Evolutionary conservation across 116 monocot genomes (phyloP).

Genomic region (Trichopus zeylanicus): DNA sequence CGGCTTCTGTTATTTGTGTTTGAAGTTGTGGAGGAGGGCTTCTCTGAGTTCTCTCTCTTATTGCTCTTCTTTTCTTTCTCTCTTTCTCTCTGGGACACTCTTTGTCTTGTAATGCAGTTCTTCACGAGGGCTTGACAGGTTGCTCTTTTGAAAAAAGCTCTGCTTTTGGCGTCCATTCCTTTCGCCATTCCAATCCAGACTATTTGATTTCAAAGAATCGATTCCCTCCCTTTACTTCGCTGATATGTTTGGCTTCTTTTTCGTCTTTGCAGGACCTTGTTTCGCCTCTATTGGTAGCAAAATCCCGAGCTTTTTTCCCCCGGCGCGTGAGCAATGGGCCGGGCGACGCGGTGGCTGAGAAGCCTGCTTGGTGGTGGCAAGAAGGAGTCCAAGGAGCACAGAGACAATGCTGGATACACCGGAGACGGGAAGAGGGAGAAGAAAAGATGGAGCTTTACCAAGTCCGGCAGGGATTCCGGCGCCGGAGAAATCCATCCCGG

Average conservation of each 20-base stretch:
- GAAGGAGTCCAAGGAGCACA: conserved; percentile 19
- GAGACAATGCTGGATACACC: neutral
- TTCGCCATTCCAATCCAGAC: conserved; percentile 4
- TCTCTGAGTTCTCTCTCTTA: neutral
- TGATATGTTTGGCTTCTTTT: neutral
- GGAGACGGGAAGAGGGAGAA: conserved; percentile 28
- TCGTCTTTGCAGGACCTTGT: neutral
- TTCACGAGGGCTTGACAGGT: conserved; percentile 45
- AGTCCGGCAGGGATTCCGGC: conserved; percentile 19
- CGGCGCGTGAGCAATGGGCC: conserved; percentile 40
- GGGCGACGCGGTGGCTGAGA: conserved; percentile 48
- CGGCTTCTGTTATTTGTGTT: neutral
- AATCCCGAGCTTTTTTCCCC: too few species aligned
- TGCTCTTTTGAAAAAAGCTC: conserved; percentile 13
- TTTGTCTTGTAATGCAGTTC: conserved; percentile 49
- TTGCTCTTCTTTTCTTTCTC: neutral
- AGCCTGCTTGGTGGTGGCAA: conserved; percentile 26
- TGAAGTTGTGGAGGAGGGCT: neutral
- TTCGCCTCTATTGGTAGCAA: too few species aligned
- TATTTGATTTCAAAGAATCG: neutral
- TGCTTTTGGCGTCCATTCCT: neutral
- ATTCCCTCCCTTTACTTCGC: neutral
- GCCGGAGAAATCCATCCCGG: neutral
- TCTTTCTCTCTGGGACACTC: conserved; percentile 18
- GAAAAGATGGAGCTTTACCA: conserved; percentile 55